A percentile compares a stretch with the other conserved stretches of the same genome.
Conservation (phyloP, 129 eudicot genomes). For the Chrysanthemum lavandulifolium region DNA sequence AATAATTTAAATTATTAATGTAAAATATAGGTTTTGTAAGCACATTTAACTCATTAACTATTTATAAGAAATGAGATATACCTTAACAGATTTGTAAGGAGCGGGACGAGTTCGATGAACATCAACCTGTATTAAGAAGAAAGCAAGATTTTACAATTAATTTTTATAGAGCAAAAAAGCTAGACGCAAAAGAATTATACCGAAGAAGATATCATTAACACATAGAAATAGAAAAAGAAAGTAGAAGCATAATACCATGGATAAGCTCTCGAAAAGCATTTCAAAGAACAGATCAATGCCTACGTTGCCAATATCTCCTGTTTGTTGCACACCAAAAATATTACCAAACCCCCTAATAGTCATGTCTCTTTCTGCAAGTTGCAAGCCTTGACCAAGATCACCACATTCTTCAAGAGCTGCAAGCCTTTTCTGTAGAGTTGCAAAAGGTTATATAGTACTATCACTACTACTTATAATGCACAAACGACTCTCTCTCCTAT, state of each 20-base stretch:
- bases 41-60: too few species aligned
- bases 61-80: conserved; percentile 24
- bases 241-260: conserved; percentile 50
- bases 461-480: too few species aligned
- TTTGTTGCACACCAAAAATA: conserved; percentile 98
- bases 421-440: conserved; percentile 73
- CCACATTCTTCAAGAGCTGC: conserved; percentile 95
- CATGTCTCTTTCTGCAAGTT: conserved; percentile 99
- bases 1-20: too few species aligned
- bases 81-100: conserved; percentile 88
- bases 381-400: conserved; percentile 98
- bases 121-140: conserved; percentile 65
- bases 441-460: conserved; percentile 5
- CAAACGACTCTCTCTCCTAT: too few species aligned
- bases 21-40: too few species aligned
- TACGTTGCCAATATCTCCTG: conserved; percentile 89
- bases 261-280: conserved; percentile 97
- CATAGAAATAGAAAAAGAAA: neutral
- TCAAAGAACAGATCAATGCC: conserved; percentile 99
- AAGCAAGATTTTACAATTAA: conserved; percentile 17
- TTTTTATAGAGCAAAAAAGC: conserved; percentile 4
- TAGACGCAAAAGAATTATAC: neutral
- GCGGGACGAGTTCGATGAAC: conserved; percentile 78
- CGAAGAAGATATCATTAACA: neutral
- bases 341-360: conserved; percentile 94